These are phyloP conservation scores for Colletotrichum sp. DNA, from an alignment of 2,329 filamentous ascomycete genomes.

Conservation along the genomic window DNA sequence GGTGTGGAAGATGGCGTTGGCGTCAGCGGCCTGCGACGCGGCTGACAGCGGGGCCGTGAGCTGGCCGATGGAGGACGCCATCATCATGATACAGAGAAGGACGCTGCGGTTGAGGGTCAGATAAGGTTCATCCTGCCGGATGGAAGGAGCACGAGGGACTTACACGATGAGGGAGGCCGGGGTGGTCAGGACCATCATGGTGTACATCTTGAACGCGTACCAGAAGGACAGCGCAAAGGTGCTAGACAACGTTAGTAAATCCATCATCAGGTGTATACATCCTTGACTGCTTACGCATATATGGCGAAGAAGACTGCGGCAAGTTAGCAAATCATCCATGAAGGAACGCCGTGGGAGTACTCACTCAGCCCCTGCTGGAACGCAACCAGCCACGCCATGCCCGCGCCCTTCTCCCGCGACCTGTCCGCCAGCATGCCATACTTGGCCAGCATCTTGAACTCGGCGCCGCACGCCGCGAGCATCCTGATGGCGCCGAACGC, in stretches of 20 bases:
- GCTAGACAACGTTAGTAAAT: neutral
- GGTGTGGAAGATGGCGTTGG: conserved; percentile 40
- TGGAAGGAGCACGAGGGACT: neutral
- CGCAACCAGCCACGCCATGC: conserved; percentile 26
- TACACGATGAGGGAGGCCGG: conserved; percentile 27
- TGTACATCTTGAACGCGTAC: conserved; percentile 25
- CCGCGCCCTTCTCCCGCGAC: conserved; percentile 33
- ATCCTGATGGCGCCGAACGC: conserved; percentile 46
- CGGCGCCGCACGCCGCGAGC: conserved; percentile 47
- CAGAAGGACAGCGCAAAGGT: conserved; percentile 26
- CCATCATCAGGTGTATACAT: no score
- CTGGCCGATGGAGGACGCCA: conserved; percentile 32
- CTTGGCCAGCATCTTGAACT: conserved; percentile 36
- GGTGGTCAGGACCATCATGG: conserved; percentile 21
- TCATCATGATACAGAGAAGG: conserved; percentile 30
- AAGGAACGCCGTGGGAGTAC: neutral
- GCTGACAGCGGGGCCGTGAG: conserved; percentile 40
- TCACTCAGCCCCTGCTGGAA: conserved; percentile 29
- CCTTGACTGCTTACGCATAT: conserved; percentile 17
- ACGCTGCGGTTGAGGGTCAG: conserved; percentile 12
- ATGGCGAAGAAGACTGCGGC: conserved; percentile 22
- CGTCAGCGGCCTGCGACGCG: conserved; percentile 37
- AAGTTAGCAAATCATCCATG: neutral
- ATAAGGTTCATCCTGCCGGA: neutral
- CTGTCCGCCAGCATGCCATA: conserved; percentile 41